Percentiles rank a stretch among this genome's conserved stretches.
phyloP scores from a whole-genome alignment of 2,329 filamentous ascomycete genomes.

The Stachybotrys chlorohalonatus region DNA sequence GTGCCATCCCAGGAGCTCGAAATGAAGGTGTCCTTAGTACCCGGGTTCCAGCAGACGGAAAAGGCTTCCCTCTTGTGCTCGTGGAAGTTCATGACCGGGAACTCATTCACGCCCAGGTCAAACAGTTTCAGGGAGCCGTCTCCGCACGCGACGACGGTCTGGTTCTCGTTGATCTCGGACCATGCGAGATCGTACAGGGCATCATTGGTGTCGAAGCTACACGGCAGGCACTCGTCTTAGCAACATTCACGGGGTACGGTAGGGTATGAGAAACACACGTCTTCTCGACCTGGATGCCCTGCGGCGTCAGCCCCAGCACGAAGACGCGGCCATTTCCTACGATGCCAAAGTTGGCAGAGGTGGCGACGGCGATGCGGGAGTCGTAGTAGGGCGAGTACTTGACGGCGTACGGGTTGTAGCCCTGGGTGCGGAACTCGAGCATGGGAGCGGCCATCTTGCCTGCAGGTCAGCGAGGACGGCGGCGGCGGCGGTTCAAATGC shows the following conservation, averaged over 20 bases:
- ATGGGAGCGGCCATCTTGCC: slow-evolving; percentile 46
- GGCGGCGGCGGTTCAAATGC: no score
- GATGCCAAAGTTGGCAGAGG: slow-evolving; percentile 92
- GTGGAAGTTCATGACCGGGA: slow-evolving; percentile 84
- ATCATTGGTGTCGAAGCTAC: slow-evolving; percentile 91
- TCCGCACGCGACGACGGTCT: slow-evolving; percentile 79
- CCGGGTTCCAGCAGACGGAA: slow-evolving; percentile 83
- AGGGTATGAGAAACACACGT: slow-evolving; percentile 39
- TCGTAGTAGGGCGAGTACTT: slow-evolving; percentile 99
- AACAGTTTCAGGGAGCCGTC: slow-evolving; percentile 95
- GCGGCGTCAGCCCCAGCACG: slow-evolving; percentile 70
- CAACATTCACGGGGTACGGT: neutral
- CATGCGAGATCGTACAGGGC: slow-evolving; percentile 90
- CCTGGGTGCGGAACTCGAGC: slow-evolving; percentile 89
- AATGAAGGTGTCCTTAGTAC: slow-evolving; percentile 82
- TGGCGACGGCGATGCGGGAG: slow-evolving; percentile 80
- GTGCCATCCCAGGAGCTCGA: slow-evolving; percentile 95
- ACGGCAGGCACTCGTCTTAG: neutral
- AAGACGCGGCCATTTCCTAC: slow-evolving; percentile 92
- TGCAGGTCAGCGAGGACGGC: neutral
- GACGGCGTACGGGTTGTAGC: slow-evolving; percentile 92
- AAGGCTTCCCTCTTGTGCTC: slow-evolving; percentile 94
- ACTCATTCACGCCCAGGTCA: slow-evolving; percentile 71
- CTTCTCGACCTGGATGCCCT: slow-evolving; percentile 79
- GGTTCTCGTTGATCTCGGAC: slow-evolving; percentile 95